Conservation (phyloP, 495 filamentous ascomycete genomes). For the Hapsidospora chrysogenum region DNA sequence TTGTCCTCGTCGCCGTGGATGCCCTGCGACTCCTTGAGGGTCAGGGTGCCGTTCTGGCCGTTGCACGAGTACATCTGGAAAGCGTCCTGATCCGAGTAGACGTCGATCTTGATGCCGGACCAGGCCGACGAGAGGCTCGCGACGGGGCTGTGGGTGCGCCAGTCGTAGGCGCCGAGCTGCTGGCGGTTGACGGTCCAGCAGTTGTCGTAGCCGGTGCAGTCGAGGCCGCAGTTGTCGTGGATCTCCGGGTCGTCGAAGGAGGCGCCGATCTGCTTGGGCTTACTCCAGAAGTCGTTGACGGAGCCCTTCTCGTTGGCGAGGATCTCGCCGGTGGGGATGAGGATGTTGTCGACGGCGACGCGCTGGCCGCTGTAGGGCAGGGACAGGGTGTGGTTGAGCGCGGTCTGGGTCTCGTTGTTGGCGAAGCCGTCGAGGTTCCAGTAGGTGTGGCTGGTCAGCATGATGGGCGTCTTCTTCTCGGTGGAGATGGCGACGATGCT, state of each 20-base stretch:
- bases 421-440: conserved; percentile 79
- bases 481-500: conserved; percentile 37
- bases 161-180: conserved; percentile 37
- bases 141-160: conserved; percentile 37
- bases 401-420: conserved; percentile 38
- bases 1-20: conserved; percentile 14
- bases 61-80: conserved; percentile 68
- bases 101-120: conserved; percentile 56
- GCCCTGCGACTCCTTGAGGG: conserved; percentile 50
- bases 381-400: conserved; percentile 57
- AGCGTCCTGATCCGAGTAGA: conserved; percentile 59
- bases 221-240: conserved; percentile 44
- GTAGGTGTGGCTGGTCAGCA: conserved; percentile 54
- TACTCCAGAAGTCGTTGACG: conserved; percentile 57
- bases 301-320: conserved; percentile 39
- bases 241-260: conserved; percentile 42
- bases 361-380: conserved; percentile 55
- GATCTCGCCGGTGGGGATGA: conserved; percentile 66
- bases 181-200: conserved; percentile 30
- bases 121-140: conserved; percentile 43
- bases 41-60: conserved; percentile 48
- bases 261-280: conserved; percentile 58
- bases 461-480: conserved; percentile 46
- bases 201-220: conserved; percentile 59
- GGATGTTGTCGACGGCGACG: conserved; percentile 55